Base-by-base conservation (phyloP, 805 yeast species). In the Lachancea sp. region DNA sequence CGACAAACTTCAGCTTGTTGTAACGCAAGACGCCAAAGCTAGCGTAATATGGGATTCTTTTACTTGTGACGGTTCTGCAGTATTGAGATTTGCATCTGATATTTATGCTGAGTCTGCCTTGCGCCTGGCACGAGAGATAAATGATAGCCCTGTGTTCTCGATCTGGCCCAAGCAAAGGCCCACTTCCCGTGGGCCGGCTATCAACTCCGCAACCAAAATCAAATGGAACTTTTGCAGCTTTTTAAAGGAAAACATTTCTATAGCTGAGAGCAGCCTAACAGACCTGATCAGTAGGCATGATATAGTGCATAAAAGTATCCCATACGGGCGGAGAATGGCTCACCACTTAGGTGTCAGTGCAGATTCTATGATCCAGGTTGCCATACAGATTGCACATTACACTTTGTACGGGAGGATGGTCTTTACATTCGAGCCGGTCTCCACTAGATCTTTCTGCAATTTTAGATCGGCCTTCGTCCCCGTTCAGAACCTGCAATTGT, bases 31-130 rank as follows among this genome's bases (percentile, higher is more conserved):
- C 59, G 86, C 94, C 5, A 80, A 83, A 56, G 95, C 92, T 5
- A 95, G 95, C 28, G 83, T 88, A 43, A 83, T 88, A 55, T 88
- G 92, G 71, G 97, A 88, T 56, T 76, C 89, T 68, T 66, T 95
- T 8, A 92, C 95, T 42, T 92, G 87, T 34, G 96, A 88, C 63
- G 97, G 96, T 40, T 95, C 89, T 49, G 85, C 92, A 0, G 95
- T 88, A 2, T 68, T 88, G 50, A 68, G 96, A 47, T 88, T 83
- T 64, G 92, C 88, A 2, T 78, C 89, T 28, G 97, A 88, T 58
- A 81, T 84, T 23, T 88, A 85, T 60, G 85, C 96, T 0, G 97
- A 88, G 58, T 83, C 95, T 2, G 82, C 88, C 32, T 66, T 88
- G 46, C 74, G 95, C 40, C 77, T 87, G 62, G 96, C 96, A 2